Conservation (phyloP, 139 green algal species). For the Yamagishiella unicocca region DNA sequence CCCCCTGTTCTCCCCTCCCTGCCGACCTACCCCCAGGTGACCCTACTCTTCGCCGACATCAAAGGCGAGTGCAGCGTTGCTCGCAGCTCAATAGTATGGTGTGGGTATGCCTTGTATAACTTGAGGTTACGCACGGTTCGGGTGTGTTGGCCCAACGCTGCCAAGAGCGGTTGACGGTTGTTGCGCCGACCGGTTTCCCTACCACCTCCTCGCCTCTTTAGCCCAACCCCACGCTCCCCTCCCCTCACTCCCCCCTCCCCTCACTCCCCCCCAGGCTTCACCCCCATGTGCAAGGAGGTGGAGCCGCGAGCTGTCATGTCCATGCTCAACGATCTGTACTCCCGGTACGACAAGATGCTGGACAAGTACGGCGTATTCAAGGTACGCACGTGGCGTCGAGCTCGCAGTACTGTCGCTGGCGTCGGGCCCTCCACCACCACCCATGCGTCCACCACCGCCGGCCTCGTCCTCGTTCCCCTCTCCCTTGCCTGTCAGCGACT, state of each 20-base stretch:
- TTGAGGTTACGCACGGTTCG: no score
- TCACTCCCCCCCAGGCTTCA: conserved; percentile 1
- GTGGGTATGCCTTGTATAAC: no score
- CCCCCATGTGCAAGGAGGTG: conserved; percentile 29
- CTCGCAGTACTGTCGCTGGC: neutral
- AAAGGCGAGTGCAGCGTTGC: neutral
- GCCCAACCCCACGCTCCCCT: no score
- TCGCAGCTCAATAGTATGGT: neutral
- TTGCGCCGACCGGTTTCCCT: no score
- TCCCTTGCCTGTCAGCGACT: no score
- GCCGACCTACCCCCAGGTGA: neutral
- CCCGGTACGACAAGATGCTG: conserved; percentile 24
- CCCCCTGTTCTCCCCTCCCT: neutral
- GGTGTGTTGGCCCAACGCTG: no score
- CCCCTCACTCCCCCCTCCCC: neutral
- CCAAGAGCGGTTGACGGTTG: no score
- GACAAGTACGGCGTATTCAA: conserved; percentile 42
- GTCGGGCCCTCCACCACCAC: no score
- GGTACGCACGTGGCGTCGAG: neutral
- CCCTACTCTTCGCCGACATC: conserved; percentile 23
- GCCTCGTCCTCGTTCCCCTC: no score
- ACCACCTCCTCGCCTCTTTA: no score
- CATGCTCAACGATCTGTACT: conserved; percentile 33
- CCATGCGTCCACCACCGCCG: no score
- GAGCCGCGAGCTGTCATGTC: conserved; percentile 13